Evolutionary conservation across 441 rosid genomes (phyloP).

Genomic region (Eutrema salsugineum): DNA sequence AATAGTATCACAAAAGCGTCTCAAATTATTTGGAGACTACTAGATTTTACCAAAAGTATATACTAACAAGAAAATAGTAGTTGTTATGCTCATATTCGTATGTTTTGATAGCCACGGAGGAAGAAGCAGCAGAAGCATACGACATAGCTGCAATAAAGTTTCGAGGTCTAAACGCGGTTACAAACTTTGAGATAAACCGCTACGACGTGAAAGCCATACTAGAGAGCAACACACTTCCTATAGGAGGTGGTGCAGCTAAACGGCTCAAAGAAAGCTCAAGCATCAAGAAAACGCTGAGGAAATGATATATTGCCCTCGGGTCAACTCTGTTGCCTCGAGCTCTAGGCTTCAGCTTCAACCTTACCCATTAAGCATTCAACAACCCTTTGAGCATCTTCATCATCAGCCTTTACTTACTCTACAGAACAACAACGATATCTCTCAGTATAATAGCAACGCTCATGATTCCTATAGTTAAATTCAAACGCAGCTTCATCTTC

Average conservation of each 20-base stretch:
- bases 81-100: background rate
- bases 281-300: conserved; percentile 83
- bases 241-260: conserved; percentile 97
- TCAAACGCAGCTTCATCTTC: conserved; percentile 76
- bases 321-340: conserved; percentile 45
- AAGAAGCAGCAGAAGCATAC: conserved; percentile 99
- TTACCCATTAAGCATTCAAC: conserved; percentile 54
- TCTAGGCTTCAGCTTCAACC: conserved; percentile 50
- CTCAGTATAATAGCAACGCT: conserved; percentile 55
- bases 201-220: conserved; percentile 93
- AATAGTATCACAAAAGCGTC: background rate
- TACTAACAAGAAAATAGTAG: no score
- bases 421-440: conserved; percentile 51
- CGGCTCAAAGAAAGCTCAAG: conserved; percentile 96
- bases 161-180: conserved; percentile 90
- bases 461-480: conserved; percentile 49
- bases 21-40: background rate
- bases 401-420: conserved; percentile 51
- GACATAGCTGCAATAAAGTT: conserved; percentile 97
- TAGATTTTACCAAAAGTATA: no score
- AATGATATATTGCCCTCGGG: conserved; percentile 73
- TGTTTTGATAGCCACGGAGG: conserved; percentile 74
- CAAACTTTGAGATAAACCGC: conserved; percentile 94
- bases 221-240: conserved; percentile 87
- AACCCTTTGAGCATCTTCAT: conserved; percentile 58